Conservation (phyloP, 768 basidiomycete species). For the Mycena vitilis region DNA sequence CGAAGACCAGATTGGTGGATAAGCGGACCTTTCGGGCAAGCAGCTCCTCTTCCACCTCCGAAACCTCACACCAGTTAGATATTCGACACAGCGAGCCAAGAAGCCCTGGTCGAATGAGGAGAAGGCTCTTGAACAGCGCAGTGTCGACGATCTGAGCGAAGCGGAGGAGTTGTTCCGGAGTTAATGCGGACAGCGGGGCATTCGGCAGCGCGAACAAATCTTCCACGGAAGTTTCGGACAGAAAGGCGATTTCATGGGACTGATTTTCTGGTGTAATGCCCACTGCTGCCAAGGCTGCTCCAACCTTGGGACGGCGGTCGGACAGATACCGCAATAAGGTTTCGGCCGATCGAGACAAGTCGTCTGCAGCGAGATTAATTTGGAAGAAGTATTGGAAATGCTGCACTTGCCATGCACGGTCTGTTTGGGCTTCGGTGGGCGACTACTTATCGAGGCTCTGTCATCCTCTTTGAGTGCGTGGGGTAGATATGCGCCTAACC, state of each 20-base stretch:
- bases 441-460: constrained; percentile 57
- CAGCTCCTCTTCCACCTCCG: constrained; percentile 90
- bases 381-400: neutral
- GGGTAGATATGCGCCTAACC: constrained; percentile 64
- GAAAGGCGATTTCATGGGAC: constrained; percentile 72
- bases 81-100: constrained; percentile 90
- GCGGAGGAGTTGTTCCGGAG: constrained; percentile 86
- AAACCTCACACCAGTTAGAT: constrained; percentile 97
- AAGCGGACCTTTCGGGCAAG: constrained; percentile 77
- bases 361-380: constrained; percentile 53
- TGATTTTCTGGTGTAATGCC: constrained; percentile 74
- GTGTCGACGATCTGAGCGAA: constrained; percentile 97
- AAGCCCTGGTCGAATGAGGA: constrained; percentile 83
- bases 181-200: constrained; percentile 74
- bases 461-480: constrained; percentile 71
- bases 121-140: constrained; percentile 92
- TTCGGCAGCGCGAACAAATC: constrained; percentile 87
- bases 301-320: constrained; percentile 89
- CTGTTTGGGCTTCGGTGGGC: constrained; percentile 45
- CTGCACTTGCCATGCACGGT: constrained; percentile 47
- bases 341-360: constrained; percentile 81
- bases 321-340: constrained; percentile 89
- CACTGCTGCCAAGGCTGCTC: constrained; percentile 77
- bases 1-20: neutral
- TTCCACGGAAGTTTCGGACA: constrained; percentile 78